A percentile compares a stretch with the other conserved stretches of the same genome.
Evolutionary conservation across 495 filamentous ascomycete genomes (phyloP).

Genomic region (Staphylotrichum longicolle): DNA sequence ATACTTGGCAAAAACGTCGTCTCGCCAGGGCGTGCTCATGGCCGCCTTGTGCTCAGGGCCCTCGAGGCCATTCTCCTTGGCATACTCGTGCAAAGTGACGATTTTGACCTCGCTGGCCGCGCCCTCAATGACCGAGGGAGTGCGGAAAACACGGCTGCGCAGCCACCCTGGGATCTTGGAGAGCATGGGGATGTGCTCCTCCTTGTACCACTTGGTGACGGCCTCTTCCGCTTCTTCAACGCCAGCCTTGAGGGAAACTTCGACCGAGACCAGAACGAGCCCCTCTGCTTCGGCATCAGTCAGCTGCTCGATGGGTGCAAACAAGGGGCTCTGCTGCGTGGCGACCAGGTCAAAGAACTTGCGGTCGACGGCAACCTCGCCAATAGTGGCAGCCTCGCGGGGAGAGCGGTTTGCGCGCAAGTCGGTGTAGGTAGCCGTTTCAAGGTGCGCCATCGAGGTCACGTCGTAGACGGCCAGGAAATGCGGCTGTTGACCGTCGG

Average conservation of each 20-base stretch:
- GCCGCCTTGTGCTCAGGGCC: constrained; percentile 63
- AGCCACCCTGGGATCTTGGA: constrained; percentile 74
- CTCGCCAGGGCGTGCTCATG: constrained; percentile 55
- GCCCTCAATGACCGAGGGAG: constrained; percentile 46
- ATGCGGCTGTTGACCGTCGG: constrained; percentile 58
- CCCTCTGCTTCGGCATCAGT: constrained; percentile 58
- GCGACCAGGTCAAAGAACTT: constrained; percentile 64
- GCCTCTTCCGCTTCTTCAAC: constrained; percentile 53
- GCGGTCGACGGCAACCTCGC: constrained; percentile 68
- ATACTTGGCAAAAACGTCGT: constrained; percentile 54
- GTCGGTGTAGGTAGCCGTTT: constrained; percentile 62
- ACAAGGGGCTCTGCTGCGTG: constrained; percentile 51
- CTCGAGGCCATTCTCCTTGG: constrained; percentile 59
- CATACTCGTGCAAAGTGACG: constrained; percentile 70
- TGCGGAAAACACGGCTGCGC: constrained; percentile 63
- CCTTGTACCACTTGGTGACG: constrained; percentile 63
- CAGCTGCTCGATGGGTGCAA: constrained; percentile 57
- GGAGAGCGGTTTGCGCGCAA: constrained; percentile 67
- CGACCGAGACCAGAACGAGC: constrained; percentile 60
- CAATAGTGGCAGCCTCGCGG: constrained; percentile 72
- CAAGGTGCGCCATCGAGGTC: constrained; percentile 65
- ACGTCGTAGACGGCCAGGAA: constrained; percentile 82
- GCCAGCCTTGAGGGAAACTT: constrained; percentile 53
- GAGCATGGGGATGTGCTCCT: constrained; percentile 71
- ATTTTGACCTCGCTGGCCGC: constrained; percentile 46